Conservation (phyloP, 495 filamentous ascomycete species). For the Rusavskia elegans region DNA sequence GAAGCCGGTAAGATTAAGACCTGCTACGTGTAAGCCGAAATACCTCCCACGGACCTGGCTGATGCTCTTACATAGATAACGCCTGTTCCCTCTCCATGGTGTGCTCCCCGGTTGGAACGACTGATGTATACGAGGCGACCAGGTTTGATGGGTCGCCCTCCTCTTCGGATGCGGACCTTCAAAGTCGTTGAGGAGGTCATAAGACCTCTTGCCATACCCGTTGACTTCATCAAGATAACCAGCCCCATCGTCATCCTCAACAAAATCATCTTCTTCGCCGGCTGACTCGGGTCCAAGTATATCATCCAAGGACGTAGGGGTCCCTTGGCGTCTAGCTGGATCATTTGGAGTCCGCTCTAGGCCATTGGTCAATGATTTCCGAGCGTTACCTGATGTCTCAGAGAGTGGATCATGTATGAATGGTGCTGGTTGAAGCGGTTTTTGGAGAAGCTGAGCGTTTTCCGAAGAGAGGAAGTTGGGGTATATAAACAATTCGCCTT, state of each 20-base stretch:
- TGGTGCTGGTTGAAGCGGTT: conserved; percentile 56
- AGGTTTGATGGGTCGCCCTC: conserved; percentile 26
- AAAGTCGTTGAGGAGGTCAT: conserved; percentile 32
- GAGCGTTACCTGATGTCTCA: conserved; percentile 51
- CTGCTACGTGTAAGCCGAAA: conserved; percentile 19
- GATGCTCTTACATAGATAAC: conserved; percentile 52
- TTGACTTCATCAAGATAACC: conserved; percentile 62
- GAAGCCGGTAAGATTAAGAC: conserved; percentile 76
- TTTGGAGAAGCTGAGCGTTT: conserved; percentile 46
- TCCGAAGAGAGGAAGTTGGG: conserved; percentile 52
- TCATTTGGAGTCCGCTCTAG: conserved; percentile 31
- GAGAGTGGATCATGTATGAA: conserved; percentile 68
- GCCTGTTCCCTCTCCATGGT: conserved; percentile 83
- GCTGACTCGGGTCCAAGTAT: conserved; percentile 24
- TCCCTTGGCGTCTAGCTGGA: conserved; percentile 24
- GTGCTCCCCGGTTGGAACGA: conserved; percentile 89
- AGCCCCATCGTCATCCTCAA: conserved; percentile 89
- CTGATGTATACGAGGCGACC: conserved; percentile 57
- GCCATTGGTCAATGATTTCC: conserved; percentile 37
- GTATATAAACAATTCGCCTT: conserved; percentile 84
- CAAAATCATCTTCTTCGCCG: conserved; percentile 54
- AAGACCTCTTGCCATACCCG: conserved; percentile 41
- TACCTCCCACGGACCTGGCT: background rate
- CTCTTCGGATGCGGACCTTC: conserved; percentile 44
- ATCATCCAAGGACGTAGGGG: conserved; percentile 45